Evolutionary conservation across 805 yeast genomes (phyloP).

Genomic region (Nakazawaea holstii): DNA sequence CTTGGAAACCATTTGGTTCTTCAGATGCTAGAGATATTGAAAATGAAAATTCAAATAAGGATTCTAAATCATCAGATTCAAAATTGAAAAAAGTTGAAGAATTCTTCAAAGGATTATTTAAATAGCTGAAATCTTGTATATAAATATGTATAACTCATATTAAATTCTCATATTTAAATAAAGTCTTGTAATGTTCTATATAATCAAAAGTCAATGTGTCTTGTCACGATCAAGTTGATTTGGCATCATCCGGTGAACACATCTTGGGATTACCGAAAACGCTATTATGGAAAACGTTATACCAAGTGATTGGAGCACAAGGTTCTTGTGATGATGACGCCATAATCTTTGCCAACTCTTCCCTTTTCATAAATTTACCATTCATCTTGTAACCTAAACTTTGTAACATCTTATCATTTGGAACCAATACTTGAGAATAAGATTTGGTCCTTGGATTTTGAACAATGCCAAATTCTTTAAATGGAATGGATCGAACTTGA

Average conservation of each 20-base stretch:
- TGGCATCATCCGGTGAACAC: neutral
- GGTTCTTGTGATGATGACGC: constrained; percentile 12
- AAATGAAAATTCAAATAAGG: neutral
- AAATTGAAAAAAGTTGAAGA: constrained; percentile 52
- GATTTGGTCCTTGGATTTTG: constrained; percentile 15
- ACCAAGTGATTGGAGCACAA: constrained; percentile 50
- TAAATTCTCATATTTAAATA: neutral
- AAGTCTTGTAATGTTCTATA: no score
- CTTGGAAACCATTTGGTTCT: constrained; percentile 32
- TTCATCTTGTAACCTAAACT: constrained; percentile 1
- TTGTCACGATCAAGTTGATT: no score
- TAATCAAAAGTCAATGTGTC: no score
- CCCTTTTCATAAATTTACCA: constrained; percentile 6
- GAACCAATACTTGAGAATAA: constrained; percentile 16
- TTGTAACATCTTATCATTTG: neutral
- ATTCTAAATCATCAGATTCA: constrained; percentile 18
- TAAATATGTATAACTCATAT: constrained; percentile 19
- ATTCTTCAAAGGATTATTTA: constrained; percentile 54
- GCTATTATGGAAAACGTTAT: constrained; percentile 42
- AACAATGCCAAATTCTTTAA: constrained; percentile 11
- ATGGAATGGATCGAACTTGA: neutral
- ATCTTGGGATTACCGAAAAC: constrained; percentile 40
- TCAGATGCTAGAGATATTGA: constrained; percentile 8
- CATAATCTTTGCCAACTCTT: constrained; percentile 5
- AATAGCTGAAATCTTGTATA: constrained; percentile 23